These are phyloP conservation scores for Tetrahymena elliotti DNA, from an alignment of 73 alveolate species.

Conservation along the genomic window DNA sequence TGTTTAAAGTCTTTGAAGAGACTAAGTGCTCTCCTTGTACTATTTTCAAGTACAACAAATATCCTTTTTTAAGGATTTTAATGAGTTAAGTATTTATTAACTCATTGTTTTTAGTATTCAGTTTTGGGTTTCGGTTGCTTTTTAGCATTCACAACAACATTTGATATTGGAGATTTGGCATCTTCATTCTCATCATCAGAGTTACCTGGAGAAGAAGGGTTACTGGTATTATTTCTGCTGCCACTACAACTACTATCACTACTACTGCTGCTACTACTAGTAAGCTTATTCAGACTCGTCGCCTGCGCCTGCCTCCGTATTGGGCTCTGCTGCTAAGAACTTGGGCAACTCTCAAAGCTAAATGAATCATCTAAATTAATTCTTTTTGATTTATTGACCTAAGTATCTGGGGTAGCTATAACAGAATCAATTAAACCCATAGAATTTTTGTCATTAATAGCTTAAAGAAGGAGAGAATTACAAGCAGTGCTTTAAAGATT, in stretches of 20 bases:
- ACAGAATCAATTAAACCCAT: background rate
- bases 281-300: background rate
- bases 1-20: background rate
- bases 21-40: background rate
- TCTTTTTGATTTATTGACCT: background rate
- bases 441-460: background rate
- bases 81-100: background rate
- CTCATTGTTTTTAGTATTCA: background rate
- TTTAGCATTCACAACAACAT: background rate
- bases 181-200: background rate
- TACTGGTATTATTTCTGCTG: background rate
- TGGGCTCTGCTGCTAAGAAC: background rate
- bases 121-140: background rate
- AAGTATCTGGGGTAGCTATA: background rate
- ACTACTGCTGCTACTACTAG: background rate
- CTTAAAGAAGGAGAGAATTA: background rate
- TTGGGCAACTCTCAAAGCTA: background rate
- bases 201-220: background rate
- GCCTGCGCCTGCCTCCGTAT: conserved; percentile 5
- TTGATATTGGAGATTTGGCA: background rate
- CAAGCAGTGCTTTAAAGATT: background rate
- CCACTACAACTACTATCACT: background rate
- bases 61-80: background rate
- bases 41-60: background rate
- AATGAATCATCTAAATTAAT: background rate